Percentiles rank a stretch among this genome's conserved stretches.
Evolutionary conservation across 164 flowering plant species (phyloP).

Genomic region (Aristolochia fimbriata): DNA sequence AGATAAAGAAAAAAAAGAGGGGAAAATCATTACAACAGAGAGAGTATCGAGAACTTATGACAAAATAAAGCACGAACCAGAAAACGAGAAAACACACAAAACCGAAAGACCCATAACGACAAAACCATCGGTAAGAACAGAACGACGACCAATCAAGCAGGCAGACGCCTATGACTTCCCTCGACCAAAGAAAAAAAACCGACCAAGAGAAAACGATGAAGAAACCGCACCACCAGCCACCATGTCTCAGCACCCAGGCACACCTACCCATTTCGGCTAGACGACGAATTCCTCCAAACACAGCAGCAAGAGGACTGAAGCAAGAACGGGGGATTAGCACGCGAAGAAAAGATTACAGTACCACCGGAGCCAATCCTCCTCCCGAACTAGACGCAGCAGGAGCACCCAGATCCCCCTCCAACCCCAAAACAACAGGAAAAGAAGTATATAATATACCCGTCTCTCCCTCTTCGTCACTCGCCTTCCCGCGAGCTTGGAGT

Average conservation of each 20-base stretch:
- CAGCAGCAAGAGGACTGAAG: background rate
- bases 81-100: no score
- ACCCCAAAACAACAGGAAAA: background rate
- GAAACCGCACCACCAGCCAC: background rate
- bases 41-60: no score
- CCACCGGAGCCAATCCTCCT: background rate
- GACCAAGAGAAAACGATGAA: background rate
- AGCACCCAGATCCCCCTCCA: slow-evolving; percentile 33
- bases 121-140: no score
- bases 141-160: no score
- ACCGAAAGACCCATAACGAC: no score
- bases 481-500: background rate
- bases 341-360: background rate
- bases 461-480: background rate
- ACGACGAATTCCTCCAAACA: background rate
- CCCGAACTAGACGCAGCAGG: slow-evolving; percentile 18
- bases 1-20: no score
- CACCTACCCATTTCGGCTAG: slow-evolving; percentile 33
- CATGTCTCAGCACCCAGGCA: background rate
- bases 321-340: background rate
- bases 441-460: no score
- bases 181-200: background rate
- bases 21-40: no score
- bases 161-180: background rate
- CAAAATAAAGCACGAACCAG: no score